phyloP scores from a whole-genome alignment of 179 eudicot species.

The Patellifolia procumbens region DNA sequence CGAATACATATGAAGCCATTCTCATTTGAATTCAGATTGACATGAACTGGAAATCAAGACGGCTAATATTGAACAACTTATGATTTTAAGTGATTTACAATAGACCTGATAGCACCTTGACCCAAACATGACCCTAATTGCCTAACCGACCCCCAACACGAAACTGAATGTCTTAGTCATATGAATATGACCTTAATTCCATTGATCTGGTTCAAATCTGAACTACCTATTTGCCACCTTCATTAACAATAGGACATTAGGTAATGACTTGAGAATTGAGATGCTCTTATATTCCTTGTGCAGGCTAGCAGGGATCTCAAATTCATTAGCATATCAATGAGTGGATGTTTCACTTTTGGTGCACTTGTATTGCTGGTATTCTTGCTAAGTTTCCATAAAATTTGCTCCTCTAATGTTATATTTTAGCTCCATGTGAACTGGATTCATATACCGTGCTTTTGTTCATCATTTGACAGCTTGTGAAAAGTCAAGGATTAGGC shows the following conservation, averaged over 20 bases:
- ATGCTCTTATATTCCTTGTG: conserved; percentile 21
- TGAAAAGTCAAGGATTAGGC: conserved; percentile 69
- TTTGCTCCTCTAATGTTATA: not conserved
- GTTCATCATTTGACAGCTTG: conserved; percentile 40
- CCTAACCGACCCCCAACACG: too few relatives aligned
- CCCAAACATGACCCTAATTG: too few relatives aligned
- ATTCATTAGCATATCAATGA: conserved; percentile 79
- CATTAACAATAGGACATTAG: not conserved
- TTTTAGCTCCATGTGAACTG: conserved; percentile 11
- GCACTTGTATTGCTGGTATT: conserved; percentile 67
- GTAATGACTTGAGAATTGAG: not conserved
- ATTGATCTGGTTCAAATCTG: not conserved
- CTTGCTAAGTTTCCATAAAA: conserved; percentile 4
- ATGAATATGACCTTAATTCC: too few relatives aligned
- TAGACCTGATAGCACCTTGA: too few relatives aligned
- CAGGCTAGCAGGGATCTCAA: conserved; percentile 95
- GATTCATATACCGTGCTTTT: conserved; percentile 2
- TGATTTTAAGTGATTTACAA: too few relatives aligned
- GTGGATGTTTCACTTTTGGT: conserved; percentile 65
- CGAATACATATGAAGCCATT: too few relatives aligned
- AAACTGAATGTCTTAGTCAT: too few relatives aligned
- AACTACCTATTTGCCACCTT: not conserved
- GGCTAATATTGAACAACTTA: too few relatives aligned
- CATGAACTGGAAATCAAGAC: too few relatives aligned
- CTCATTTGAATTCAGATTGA: too few relatives aligned